Evolutionary conservation across 225 moss, liverwort and hornwort genomes (phyloP), one percentile per base, ranked within the genome.

Genomic region (Sphagnum tenellum): DNA sequence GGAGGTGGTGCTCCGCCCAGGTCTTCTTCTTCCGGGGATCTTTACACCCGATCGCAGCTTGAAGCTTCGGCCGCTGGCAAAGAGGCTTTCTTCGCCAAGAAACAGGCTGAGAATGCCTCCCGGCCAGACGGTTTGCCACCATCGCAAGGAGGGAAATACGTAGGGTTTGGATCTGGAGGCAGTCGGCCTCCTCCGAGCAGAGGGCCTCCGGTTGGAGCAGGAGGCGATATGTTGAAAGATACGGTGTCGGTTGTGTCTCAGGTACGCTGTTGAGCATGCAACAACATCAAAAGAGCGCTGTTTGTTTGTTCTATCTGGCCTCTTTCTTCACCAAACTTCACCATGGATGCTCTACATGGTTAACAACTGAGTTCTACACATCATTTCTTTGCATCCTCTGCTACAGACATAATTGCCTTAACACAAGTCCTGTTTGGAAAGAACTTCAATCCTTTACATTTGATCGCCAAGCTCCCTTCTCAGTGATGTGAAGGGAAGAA

Each of bases 71-170:
- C 90, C 0, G 76, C 83, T 4, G 82, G 78, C 2, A 93, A 98
- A 66, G 92, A 93, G 8, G 55, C 70, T 0, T 98, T 90, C 57
- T 98, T 98, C 58, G 87, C 89, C 9, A 82, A 85, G 53, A 98
- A 89, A 67, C 93, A 92, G 76, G 5, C 72, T 6, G 93, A 93
- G 80, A 98, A 98, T 66, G 81, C 90, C 11, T 76, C 90, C 50
- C 86, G 90, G 47, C 87, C 96, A 12, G 93, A 89, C 49, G 81
- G 89, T 45, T 73, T 98, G 59, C 92, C 88, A n/a, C 96, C 96
- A 6, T 98, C 96, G 47, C 93, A 98, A 70, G 96, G 96, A 2
- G 96, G 96, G 66, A 92, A 93, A 80, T 98, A 93, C 10, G 96
- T 98, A 14, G 96, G 96, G 59, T 98, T 98, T 9, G 96, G 96